Base-by-base conservation (phyloP, 2,329 filamentous ascomycete genomes). In the Plenodomus lindquistii region DNA sequence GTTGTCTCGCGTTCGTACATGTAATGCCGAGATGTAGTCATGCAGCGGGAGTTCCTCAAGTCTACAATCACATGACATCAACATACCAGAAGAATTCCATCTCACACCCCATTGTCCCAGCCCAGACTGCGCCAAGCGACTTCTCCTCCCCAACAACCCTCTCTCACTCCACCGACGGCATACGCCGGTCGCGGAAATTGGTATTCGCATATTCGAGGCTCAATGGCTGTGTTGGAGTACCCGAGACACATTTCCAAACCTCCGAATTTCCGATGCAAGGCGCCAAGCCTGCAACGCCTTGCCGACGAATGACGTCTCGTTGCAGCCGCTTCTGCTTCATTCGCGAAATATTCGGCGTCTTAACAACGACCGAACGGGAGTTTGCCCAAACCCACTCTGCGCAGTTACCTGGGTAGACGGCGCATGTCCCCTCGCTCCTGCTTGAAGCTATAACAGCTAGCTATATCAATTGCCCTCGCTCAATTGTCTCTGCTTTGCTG, bases 41-140 rank as follows among this genome's bases (percentile, higher is more conserved):
- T n/a, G n/a, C n/a, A n/a, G n/a, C n/a, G n/a, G n/a, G n/a, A n/a
- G n/a, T n/a, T n/a, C n/a, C n/a, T 37, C 35, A 18, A 13, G 16
- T 20, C 17, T 34, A 41, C 34, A 37, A 54, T 69, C 67, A 69
- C 66, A 67, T 69, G 66, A 69, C 50, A 44, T 35, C 24, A 34
- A 60, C 68, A 45, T 61, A 71, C 68, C 63, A 54, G 66, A 67
- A 56, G 68, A 71, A 57, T 53, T 63, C 22, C 44, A 57, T 54
- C 67, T 63, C 50, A 59, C 57, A 16, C 52, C 46, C 40, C 50
- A 52, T 38, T 42, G 55, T 54, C 55, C 52, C 22, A 42, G 27
- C 52, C 54, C 53, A 6, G 55, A 50, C 27, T 46, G 50, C 9
- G 56, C 20, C 11, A 41, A 50, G 6, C 47, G 36, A 35, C 50